Conservation (phyloP, 2,329 filamentous ascomycete genomes). For the Fusarium coffeatum region DNA sequence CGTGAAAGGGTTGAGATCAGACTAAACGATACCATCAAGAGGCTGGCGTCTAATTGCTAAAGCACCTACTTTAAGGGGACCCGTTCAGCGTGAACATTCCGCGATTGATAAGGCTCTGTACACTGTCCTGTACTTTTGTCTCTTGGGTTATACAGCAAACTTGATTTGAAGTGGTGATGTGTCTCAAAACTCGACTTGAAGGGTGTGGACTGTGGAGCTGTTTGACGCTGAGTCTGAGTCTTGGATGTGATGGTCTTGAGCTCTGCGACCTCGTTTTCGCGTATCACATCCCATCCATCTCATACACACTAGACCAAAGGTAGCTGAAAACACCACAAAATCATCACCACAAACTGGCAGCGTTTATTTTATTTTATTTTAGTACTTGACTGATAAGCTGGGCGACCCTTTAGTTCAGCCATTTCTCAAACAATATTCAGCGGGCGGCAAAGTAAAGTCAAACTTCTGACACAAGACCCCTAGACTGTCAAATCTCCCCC, state of each 20-base stretch:
- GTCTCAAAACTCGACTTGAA: slow-evolving; percentile 5
- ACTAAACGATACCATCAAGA: slow-evolving; percentile 34
- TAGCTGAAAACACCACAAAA: slow-evolving; percentile 33
- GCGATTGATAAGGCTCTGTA: neutral
- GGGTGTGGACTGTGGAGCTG: slow-evolving; percentile 6
- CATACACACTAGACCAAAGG: neutral
- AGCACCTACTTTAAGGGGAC: slow-evolving; percentile 13
- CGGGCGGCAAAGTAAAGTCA: slow-evolving; percentile 26
- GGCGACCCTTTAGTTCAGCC: slow-evolving; percentile 23
- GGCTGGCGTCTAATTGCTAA: slow-evolving; percentile 27
- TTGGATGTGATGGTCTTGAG: slow-evolving; percentile 4
- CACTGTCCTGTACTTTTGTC: slow-evolving; percentile 19
- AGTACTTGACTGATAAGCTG: neutral
- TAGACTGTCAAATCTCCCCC: slow-evolving; percentile 34
- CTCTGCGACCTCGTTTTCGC: slow-evolving; percentile 13
- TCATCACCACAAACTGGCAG: slow-evolving; percentile 4
- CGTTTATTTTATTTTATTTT: neutral
- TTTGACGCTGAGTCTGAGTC: slow-evolving; percentile 8
- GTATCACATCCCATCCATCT: neutral
- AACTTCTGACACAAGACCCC: slow-evolving; percentile 23
- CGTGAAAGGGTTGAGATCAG: slow-evolving; percentile 36
- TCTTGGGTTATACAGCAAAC: slow-evolving; percentile 1
- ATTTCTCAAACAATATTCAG: slow-evolving; percentile 1
- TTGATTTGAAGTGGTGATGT: slow-evolving; percentile 22
- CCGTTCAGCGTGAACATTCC: neutral